These are phyloP conservation scores for Fusarium poae DNA, from an alignment of 2,329 filamentous ascomycete species.

Conservation along the genomic window DNA sequence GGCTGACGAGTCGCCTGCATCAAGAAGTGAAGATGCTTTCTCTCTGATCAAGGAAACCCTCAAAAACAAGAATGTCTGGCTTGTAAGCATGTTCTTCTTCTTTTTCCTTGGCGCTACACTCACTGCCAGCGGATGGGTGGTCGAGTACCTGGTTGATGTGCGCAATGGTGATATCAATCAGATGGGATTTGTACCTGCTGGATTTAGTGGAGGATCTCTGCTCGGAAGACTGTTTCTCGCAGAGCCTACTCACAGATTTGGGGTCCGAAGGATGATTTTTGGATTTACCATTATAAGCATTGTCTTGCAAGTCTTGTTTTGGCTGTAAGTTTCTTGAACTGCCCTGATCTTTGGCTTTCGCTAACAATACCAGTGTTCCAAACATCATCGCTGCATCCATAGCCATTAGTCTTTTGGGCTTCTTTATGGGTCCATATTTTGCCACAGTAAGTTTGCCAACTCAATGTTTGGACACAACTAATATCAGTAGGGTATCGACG, in stretches of 20 bases:
- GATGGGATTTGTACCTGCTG: conserved; percentile 73
- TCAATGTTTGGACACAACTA: not conserved
- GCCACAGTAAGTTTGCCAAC: conserved; percentile 59
- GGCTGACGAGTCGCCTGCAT: conserved; percentile 15
- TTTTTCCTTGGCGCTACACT: conserved; percentile 69
- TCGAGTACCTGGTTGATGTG: conserved; percentile 73
- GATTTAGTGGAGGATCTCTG: conserved; percentile 69
- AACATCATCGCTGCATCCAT: conserved; percentile 65
- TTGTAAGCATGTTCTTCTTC: conserved; percentile 73
- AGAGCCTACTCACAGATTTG: conserved; percentile 70
- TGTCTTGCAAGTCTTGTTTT: conserved; percentile 69
- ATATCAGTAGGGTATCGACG: conserved; percentile 61
- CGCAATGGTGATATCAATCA: conserved; percentile 67
- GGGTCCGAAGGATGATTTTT: conserved; percentile 69
- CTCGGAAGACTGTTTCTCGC: conserved; percentile 69
- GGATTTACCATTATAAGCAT: conserved; percentile 66
- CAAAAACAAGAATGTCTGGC: conserved; percentile 64
- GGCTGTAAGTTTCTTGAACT: conserved; percentile 59
- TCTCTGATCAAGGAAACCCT: conserved; percentile 61
- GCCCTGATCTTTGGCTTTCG: rapidly evolving
- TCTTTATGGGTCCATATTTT: conserved; percentile 71
- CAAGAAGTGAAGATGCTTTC: conserved; percentile 53
- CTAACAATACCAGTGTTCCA: conserved; percentile 52
- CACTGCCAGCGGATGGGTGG: conserved; percentile 72
- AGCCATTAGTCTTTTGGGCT: conserved; percentile 66